phyloP scores from a whole-genome alignment of 2,329 filamentous ascomycete genomes.

The Cadophora sp. region DNA sequence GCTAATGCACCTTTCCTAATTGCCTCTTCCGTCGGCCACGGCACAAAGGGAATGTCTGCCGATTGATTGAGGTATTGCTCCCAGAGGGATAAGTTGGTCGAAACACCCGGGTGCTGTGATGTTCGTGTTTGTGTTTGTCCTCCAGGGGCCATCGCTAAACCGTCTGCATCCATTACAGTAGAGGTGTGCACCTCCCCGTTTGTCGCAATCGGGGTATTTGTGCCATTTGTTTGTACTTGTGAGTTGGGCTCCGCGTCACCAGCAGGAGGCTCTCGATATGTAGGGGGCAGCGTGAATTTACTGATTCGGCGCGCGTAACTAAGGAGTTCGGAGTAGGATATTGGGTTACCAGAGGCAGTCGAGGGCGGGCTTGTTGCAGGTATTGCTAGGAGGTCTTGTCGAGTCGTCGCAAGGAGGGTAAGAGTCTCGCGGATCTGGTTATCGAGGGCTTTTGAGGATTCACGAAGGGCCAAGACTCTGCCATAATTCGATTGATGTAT shows the following conservation, averaged over 20 bases:
- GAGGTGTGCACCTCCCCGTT: conserved; percentile 37
- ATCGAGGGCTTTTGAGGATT: conserved; percentile 70
- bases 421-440: conserved; percentile 75
- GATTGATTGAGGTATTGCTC: conserved; percentile 57
- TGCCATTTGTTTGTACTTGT: conserved; percentile 41
- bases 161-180: conserved; percentile 36
- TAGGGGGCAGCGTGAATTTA: conserved; percentile 73
- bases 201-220: conserved; percentile 34
- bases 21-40: conserved; percentile 76
- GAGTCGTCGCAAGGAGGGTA: conserved; percentile 71
- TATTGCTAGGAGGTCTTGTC: conserved; percentile 73
- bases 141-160: no score
- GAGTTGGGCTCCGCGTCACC: conserved; percentile 26
- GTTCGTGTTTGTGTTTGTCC: conserved; percentile 29
- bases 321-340: conserved; percentile 77
- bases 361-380: conserved; percentile 62
- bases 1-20: conserved; percentile 71
- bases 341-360: conserved; percentile 51
- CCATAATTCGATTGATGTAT: conserved; percentile 77
- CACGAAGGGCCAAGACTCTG: conserved; percentile 72
- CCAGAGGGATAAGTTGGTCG: conserved; percentile 43
- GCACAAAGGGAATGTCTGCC: conserved; percentile 67
- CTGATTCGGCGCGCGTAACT: conserved; percentile 81
- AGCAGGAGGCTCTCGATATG: conserved; percentile 36
- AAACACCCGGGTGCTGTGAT: conserved; percentile 31